Percentiles rank a stretch among this genome's conserved stretches.
These are phyloP conservation scores for Cydonia oblonga DNA, from an alignment of 331 rosid genomes.

Conservation along the genomic window DNA sequence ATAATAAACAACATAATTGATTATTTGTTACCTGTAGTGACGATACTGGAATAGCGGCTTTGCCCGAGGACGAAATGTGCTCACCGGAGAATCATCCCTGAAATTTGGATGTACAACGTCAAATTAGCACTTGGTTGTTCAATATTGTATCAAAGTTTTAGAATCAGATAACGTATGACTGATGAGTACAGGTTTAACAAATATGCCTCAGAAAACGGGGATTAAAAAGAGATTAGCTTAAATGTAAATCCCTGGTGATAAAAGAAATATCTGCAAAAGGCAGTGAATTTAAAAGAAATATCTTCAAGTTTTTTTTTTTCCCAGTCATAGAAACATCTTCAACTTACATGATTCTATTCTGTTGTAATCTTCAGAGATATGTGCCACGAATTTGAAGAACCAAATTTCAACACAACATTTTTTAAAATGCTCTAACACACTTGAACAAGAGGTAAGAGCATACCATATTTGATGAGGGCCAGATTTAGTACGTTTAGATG, in stretches of 20 bases:
- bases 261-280: not conserved
- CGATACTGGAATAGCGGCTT: constrained; percentile 92
- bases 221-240: not conserved
- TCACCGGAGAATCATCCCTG: constrained; percentile 86
- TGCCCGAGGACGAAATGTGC: constrained; percentile 88
- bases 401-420: not conserved
- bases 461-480: constrained; percentile 80
- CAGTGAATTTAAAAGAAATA: not conserved
- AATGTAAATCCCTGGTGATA: not conserved
- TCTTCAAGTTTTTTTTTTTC: not conserved
- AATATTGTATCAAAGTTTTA: not conserved
- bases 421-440: not conserved
- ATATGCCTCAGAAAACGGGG: not conserved
- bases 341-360: not conserved
- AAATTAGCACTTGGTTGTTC: constrained; percentile 1
- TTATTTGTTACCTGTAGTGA: constrained; percentile 66
- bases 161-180: not conserved
- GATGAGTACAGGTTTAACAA: not conserved
- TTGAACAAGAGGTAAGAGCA: constrained; percentile 13
- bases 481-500: constrained; percentile 75
- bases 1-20: constrained; percentile 12
- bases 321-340: not conserved
- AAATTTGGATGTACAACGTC: constrained; percentile 6
- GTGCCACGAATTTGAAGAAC: not conserved
- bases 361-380: not conserved